phyloP scores from a whole-genome alignment of 805 yeast species.

The Pichia occidentalis region DNA sequence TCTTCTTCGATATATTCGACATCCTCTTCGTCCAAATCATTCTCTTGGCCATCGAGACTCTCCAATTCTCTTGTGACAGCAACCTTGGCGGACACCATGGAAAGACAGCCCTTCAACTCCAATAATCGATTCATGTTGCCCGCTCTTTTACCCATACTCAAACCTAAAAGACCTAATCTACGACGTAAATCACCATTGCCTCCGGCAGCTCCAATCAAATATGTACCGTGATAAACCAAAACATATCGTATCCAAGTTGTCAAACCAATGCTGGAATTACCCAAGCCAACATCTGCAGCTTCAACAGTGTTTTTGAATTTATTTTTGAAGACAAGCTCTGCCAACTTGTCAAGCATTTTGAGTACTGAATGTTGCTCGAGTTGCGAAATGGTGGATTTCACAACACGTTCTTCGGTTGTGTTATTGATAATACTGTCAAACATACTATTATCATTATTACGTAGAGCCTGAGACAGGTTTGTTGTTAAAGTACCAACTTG shows the following conservation, averaged over 20 bases:
- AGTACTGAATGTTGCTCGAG: slow-evolving; percentile 45
- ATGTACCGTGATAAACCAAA: slow-evolving; percentile 48
- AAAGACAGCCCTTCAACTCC: slow-evolving; percentile 45
- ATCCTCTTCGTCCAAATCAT: slow-evolving; percentile 15
- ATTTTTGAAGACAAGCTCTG: slow-evolving; percentile 48
- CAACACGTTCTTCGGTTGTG: slow-evolving; percentile 44
- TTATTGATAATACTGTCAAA: slow-evolving; percentile 70
- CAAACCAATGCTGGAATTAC: slow-evolving; percentile 26
- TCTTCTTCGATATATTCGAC: slow-evolving; percentile 20
- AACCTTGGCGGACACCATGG: slow-evolving; percentile 46
- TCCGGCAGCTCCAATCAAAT: slow-evolving; percentile 37
- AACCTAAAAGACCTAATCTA: slow-evolving; percentile 39
- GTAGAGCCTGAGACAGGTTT: slow-evolving; percentile 81
- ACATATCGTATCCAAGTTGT: slow-evolving; percentile 51
- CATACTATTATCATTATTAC: slow-evolving; percentile 77
- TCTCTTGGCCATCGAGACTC: slow-evolving; percentile 29
- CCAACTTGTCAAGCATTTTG: slow-evolving; percentile 42
- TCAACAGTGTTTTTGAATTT: slow-evolving; percentile 27
- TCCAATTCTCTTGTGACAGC: slow-evolving; percentile 68
- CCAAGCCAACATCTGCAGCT: slow-evolving; percentile 35
- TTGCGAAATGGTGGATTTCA: slow-evolving; percentile 43
- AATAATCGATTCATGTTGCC: slow-evolving; percentile 42
- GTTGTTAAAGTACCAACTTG: slow-evolving; percentile 75
- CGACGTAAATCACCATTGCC: slow-evolving; percentile 28
- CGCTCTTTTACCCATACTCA: slow-evolving; percentile 43